Evolutionary conservation across 805 yeast genomes (phyloP).

Genomic region (Blastobotrys peoriensis): DNA sequence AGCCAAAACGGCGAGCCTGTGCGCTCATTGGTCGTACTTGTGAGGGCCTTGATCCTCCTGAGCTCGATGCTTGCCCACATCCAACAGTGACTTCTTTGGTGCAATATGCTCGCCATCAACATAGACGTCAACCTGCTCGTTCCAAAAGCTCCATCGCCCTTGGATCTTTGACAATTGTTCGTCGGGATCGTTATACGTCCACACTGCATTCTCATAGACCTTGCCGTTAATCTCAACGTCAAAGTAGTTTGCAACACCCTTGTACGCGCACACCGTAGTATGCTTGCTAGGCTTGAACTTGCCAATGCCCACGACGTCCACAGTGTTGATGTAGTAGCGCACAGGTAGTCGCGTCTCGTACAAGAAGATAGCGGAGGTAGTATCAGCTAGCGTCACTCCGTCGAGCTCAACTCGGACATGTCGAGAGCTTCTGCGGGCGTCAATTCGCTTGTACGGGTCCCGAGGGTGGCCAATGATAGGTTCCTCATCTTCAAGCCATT

Average conservation of each 20-base stretch:
- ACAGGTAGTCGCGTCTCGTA: conserved; percentile 5
- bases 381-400: conserved; percentile 7
- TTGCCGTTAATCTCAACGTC: no score
- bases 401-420: conserved; percentile 5
- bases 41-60: no score
- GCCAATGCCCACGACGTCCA: conserved; percentile 1
- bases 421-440: conserved; percentile 3
- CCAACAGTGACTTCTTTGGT: no score
- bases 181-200: no score
- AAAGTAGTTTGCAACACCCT: conserved; percentile 4
- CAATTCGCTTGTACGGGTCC: conserved; percentile 7
- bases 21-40: no score
- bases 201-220: no score
- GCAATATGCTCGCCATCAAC: no score
- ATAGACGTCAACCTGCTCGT: background rate
- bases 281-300: conserved; percentile 2
- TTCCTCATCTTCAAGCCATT: conserved; percentile 10
- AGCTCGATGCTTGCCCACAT: no score
- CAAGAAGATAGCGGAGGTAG: conserved; percentile 3
- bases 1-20: no score
- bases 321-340: conserved; percentile 5
- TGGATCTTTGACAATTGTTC: background rate
- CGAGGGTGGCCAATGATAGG: conserved; percentile 7
- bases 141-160: background rate
- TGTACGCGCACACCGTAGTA: conserved; percentile 6